These are phyloP conservation scores for Davidsoniella virescens DNA, from an alignment of 2,329 filamentous ascomycete species.

Conservation along the genomic window DNA sequence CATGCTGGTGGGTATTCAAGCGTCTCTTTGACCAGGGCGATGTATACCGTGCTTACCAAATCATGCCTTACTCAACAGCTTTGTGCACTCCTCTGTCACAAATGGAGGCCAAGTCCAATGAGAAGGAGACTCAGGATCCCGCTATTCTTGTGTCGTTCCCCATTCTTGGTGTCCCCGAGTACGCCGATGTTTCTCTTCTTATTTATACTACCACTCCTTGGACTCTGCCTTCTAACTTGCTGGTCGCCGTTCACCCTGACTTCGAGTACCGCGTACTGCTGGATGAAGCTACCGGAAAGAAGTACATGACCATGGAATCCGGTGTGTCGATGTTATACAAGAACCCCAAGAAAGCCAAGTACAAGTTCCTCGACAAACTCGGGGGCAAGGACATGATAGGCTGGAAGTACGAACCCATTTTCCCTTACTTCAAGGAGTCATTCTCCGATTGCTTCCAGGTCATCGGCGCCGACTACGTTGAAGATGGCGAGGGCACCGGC, in stretches of 20 bases:
- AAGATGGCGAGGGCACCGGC: constrained; percentile 55
- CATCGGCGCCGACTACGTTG: constrained; percentile 53
- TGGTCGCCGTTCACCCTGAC: constrained; percentile 55
- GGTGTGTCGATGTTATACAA: constrained; percentile 56
- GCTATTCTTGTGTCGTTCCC: constrained; percentile 58
- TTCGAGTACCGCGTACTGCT: constrained; percentile 65
- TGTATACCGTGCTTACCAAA: constrained; percentile 56
- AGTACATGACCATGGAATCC: constrained; percentile 53
- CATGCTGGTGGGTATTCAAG: constrained; percentile 66
- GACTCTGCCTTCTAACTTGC: constrained; percentile 65
- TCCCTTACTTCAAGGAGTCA: constrained; percentile 53
- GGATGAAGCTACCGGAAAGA: constrained; percentile 47
- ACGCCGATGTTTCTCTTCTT: constrained; percentile 40
- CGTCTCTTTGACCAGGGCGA: constrained; percentile 54
- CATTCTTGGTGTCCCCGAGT: constrained; percentile 44
- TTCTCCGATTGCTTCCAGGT: constrained; percentile 57
- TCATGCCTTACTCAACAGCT: constrained; percentile 63
- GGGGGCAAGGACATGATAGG: constrained; percentile 53
- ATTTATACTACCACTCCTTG: constrained; percentile 55
- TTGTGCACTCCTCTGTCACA: constrained; percentile 60
- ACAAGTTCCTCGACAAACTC: constrained; percentile 48
- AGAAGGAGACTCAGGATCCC: constrained; percentile 59
- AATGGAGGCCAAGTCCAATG: constrained; percentile 61
- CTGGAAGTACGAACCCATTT: constrained; percentile 57
- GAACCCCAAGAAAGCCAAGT: constrained; percentile 62